Evolutionary conservation across 2,329 filamentous ascomycete species (phyloP), one percentile per base, ranked within the genome.

Genomic region (Trichoderma atroviride): DNA sequence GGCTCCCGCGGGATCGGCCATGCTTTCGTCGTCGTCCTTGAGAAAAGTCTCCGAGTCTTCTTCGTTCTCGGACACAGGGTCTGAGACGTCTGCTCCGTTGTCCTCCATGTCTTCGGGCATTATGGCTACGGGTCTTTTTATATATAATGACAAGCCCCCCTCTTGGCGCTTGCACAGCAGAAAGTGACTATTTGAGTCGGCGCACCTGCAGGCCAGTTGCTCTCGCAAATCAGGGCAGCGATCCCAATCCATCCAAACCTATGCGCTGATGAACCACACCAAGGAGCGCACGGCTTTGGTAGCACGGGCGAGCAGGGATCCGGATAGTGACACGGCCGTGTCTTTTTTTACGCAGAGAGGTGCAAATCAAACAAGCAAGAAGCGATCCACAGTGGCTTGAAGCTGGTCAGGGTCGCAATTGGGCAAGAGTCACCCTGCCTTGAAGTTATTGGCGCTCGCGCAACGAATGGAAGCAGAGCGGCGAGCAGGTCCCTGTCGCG

Each of bases 1-100:
- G 74, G 80, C 79, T 61, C 81, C 78, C 79, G 80, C 78, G 75
- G 83, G 79, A 72, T 83, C 83, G 72, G 82, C 77, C 84, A 87
- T 87, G 74, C 82, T 87, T 73, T 85, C 84, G 79, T 85, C 82
- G 74, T 83, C 79, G 78, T 83, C 80, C 75, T 83, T 85, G 68
- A 78, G 74, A 69, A 76, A 76, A 67, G 79, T 78, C 68, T 85
- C 84, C 73, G 83, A 82, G 77, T 87, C 86, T 81, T 87, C 83
- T 72, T 87, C 85, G 79, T 85, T 86, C 75, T 88, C 87, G 78
- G 87, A 88, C 83, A 86, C 82, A 74, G 80, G 81, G 82, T 86
- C 86, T 78, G 86, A 88, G 79, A 86, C 82, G 74, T 88, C 86
- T 78, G 82, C 81, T 76, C 83, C 82, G 78, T 82, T 83, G 75